Conservation (phyloP, 306 rosid species). For the Sechiopsis laciniata region DNA sequence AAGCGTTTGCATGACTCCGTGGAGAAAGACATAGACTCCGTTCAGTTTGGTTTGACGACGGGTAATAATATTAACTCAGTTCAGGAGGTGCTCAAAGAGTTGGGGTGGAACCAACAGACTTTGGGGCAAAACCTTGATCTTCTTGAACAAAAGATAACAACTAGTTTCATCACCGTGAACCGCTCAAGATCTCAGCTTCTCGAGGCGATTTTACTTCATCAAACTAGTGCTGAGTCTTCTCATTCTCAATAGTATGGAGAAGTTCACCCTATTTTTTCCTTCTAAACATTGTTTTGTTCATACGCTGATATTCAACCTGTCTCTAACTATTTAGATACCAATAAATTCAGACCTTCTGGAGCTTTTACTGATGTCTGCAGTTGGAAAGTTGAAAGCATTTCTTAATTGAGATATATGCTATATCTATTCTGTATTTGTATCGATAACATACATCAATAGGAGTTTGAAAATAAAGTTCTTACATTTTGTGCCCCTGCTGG, state of each 20-base stretch:
- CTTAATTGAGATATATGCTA: background rate
- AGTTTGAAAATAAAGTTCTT: too few species aligned
- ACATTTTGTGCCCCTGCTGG: background rate
- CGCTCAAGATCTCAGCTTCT: constrained; percentile 49
- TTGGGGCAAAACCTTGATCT: constrained; percentile 38
- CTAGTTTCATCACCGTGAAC: constrained; percentile 46
- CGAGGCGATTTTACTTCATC: constrained; percentile 28
- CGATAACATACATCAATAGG: too few species aligned
- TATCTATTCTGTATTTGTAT: too few species aligned
- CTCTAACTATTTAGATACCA: constrained; percentile 10
- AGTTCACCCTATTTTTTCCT: background rate
- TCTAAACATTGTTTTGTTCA: background rate
- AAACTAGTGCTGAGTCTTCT: background rate
- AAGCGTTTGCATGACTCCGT: constrained; percentile 39
- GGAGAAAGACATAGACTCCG: constrained; percentile 40
- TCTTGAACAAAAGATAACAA: constrained; percentile 48
- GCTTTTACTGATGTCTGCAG: background rate
- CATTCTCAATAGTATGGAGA: background rate
- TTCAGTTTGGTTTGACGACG: constrained; percentile 45
- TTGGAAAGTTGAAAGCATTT: constrained; percentile 2
- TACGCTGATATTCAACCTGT: constrained; percentile 1
- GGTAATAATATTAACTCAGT: constrained; percentile 47
- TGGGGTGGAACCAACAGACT: constrained; percentile 33
- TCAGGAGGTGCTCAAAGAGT: constrained; percentile 55
- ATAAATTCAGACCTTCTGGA: constrained; percentile 10